A percentile compares a stretch with the other conserved stretches of the same genome.
phyloP scores from a whole-genome alignment of 164 flowering plant genomes.

The Amborella trichopoda region DNA sequence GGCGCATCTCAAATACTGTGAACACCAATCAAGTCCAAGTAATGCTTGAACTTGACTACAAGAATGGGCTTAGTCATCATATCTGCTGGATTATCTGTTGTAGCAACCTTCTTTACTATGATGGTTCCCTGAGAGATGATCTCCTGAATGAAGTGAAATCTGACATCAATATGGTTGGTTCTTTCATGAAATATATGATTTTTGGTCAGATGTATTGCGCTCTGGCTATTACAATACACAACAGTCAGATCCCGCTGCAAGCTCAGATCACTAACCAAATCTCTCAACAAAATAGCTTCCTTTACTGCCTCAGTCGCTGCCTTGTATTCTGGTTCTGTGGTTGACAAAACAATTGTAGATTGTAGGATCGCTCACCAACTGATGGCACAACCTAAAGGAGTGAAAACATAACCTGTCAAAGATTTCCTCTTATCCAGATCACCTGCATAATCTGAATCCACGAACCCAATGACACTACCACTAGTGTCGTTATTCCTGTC shows the following conservation, averaged over 20 bases:
- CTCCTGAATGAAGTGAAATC: background rate
- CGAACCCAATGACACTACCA: background rate
- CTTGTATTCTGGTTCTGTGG: background rate
- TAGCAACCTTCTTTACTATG: background rate
- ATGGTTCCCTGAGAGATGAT: background rate
- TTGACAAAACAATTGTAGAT: background rate
- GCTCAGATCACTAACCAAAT: background rate
- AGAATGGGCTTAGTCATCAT: background rate
- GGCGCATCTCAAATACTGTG: too few species aligned
- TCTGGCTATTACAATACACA: background rate
- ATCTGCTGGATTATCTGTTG: background rate
- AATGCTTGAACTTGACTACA: too few species aligned
- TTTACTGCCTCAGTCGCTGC: background rate
- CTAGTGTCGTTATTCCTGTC: background rate
- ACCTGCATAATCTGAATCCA: background rate
- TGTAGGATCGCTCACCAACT: conserved; percentile 3
- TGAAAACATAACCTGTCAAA: background rate
- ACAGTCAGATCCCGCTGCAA: background rate
- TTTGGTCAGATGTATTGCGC: background rate
- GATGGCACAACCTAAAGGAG: background rate
- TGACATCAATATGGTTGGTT: conserved; percentile 2
- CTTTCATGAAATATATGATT: background rate
- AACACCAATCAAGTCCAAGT: too few species aligned
- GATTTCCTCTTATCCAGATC: conserved; percentile 1
- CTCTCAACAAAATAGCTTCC: conserved; percentile 1